These are phyloP conservation scores for Cenchrus fungigraminus DNA, from an alignment of 176 grass and related monocot species.

Conservation along the genomic window DNA sequence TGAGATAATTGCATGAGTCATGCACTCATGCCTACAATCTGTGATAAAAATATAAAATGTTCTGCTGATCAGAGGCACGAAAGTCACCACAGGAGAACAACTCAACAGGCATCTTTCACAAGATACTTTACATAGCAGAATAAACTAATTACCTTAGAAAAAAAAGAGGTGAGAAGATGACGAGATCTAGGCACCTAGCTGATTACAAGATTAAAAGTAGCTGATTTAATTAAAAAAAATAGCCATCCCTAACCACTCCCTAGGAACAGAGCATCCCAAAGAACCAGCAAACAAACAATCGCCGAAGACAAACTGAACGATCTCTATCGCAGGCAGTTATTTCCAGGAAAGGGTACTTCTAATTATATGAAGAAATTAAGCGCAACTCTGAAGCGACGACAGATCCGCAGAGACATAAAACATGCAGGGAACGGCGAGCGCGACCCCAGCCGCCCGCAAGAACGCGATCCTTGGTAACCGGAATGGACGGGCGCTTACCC, in stretches of 20 bases:
- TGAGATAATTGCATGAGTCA: not conserved
- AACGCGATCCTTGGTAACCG: not conserved
- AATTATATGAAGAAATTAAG: not conserved
- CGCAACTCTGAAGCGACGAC: not conserved
- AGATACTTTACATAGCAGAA: not conserved
- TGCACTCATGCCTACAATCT: not conserved
- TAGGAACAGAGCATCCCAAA: constrained; percentile 3
- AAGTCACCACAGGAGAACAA: not conserved
- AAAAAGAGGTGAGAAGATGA: not conserved
- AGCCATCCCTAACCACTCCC: not conserved
- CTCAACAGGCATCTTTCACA: not conserved
- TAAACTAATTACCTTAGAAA: not conserved
- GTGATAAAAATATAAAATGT: not conserved
- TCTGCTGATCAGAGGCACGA: not conserved
- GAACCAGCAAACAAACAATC: not conserved
- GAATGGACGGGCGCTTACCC: not conserved
- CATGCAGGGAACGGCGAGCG: not conserved
- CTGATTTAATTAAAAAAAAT: not conserved
- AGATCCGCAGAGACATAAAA: not conserved
- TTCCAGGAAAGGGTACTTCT: not conserved
- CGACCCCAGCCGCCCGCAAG: not conserved
- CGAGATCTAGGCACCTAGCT: not conserved
- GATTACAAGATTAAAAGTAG: not conserved
- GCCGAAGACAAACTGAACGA: not conserved
- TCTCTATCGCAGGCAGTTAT: not conserved